Evolutionary conservation across 2,329 filamentous ascomycete species (phyloP), one percentile per base, ranked within the genome.

Genomic region (Nannizziopsis barbatae): DNA sequence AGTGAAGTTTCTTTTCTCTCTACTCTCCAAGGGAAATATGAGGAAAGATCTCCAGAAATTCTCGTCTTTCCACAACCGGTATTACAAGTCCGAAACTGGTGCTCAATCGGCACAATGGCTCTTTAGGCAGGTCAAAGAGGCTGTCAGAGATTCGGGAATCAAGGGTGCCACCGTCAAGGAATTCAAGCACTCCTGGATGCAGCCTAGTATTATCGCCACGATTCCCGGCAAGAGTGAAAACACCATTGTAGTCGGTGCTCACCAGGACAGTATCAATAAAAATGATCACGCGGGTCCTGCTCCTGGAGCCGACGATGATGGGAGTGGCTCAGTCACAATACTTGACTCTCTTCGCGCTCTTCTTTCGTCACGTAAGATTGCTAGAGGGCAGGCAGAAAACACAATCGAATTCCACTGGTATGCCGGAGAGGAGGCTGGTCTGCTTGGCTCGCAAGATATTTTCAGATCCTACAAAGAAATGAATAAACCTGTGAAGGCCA

Each of bases 331-430:
- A 5, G 42, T 43, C 35, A 41, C 42, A 2, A 45, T 42, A 18
- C 36, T 50, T 11, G 42, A 39, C 14, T 20, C 42, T 22, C 42
- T 50, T 12, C 40, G 42, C 20, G 42, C 36, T 5, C 18, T 50
- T 15, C 42, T 50, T 14, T 45, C 42, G 27, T 40, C 33, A 17
- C 41, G 18, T 7, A 50, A 45, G 35, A 45, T 50, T 17, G 38
- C 12, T 27, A 31, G 27, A 10, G 42, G 42, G 36, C 22, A 50
- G 31, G 40, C 14, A 15, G 18, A 20, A 17, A 50, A 50, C 18
- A 45, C 48, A 17, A 46, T 50, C 36, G 48, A 50, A 27, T 50
- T 50, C 31, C 48, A 50, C 42, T 50, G 48, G 48, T 50, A 50
- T 41, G 48, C 48, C n/a, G 48, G 42, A 17, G 40, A 50, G 33